These are phyloP conservation scores for Lachancea lanzarotensis DNA, from an alignment of 805 yeast genomes.

Conservation along the genomic window DNA sequence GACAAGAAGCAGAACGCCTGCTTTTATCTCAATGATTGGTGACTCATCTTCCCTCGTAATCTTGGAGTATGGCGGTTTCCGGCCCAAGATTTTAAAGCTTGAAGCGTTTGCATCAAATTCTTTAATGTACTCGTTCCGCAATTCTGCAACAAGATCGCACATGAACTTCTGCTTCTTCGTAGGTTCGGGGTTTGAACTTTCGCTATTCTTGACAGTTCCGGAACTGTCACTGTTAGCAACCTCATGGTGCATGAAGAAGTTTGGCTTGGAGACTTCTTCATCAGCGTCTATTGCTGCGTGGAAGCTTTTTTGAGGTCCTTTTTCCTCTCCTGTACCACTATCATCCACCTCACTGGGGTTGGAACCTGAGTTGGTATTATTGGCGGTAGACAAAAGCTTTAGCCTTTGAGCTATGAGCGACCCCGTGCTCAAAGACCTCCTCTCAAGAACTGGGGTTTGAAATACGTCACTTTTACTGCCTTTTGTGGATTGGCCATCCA, in stretches of 20 bases:
- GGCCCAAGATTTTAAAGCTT: constrained; percentile 23
- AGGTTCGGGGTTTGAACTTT: not conserved
- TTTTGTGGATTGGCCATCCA: not conserved
- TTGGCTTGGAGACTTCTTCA: not conserved
- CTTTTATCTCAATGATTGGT: constrained; percentile 25
- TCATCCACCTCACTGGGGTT: constrained; percentile 10
- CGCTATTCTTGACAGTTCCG: not conserved
- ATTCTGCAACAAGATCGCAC: constrained; percentile 23
- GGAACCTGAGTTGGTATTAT: constrained; percentile 5
- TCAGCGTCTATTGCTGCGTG: constrained; percentile 1
- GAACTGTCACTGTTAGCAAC: not conserved
- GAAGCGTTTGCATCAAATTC: constrained; percentile 21
- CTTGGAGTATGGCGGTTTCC: constrained; percentile 23
- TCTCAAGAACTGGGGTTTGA: not conserved
- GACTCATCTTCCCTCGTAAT: constrained; percentile 20
- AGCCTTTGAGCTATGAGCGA: constrained; percentile 25
- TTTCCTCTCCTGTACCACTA: constrained; percentile 8
- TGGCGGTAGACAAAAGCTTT: constrained; percentile 13
- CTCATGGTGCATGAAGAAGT: not conserved
- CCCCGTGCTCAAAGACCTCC: constrained; percentile 19
- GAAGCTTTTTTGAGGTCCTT: not conserved
- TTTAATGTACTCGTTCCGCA: constrained; percentile 22
- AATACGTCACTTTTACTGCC: not conserved
- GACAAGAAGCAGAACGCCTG: constrained; percentile 22
- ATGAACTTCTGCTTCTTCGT: constrained; percentile 13